Base-by-base conservation (phyloP, 495 filamentous ascomycete species). In the Geopyxis carbonaria region DNA sequence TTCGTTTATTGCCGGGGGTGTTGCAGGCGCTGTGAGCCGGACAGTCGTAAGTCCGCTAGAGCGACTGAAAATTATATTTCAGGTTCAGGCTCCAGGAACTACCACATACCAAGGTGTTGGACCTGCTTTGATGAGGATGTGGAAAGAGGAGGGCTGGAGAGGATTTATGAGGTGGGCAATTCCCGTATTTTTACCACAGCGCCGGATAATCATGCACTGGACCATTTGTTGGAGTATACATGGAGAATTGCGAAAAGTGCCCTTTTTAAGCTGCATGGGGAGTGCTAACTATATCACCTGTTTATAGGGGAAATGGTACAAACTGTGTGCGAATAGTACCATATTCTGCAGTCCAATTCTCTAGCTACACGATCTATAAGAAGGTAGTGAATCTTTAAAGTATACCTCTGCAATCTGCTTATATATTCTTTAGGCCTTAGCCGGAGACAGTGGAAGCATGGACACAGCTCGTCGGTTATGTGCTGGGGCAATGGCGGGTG, bases 321-420 rank as follows among this genome's bases (percentile, higher is more conserved):
- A 97, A 97, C 60, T 97, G 89, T 62, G 84, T 95, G 51, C 80
- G 89, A 34, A 97, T 97, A 38, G 81, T 97, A 28, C 89, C 89
- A 9, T 97, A 97, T 59, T 93, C 85, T 28, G 89, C 89, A 1
- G 89, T 97, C 16, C 89, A 97, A 57, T 97, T 97, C 61, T 82
- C 86, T 28, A 87, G 82, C 53, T 97, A 95, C 59, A 94, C 87
- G 55, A 77, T 95, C 46, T 97, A 95, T 59, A 94, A 92, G 63
- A 72, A 74, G 64, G 87, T 93, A n/a, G n/a, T n/a, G n/a, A n/a
- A n/a, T n/a, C n/a, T 20, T 39, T 20, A 22, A 31, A n/a, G 18
- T 22, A 36, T 16, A 6, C 33, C 5, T 7, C 33, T 20, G 5
- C 33, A 5, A 6, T 33, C 13, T 16, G 33, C 33, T 36, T 18